Conservation (phyloP, 2,329 filamentous ascomycete species). For the Aciculosporium take region DNA sequence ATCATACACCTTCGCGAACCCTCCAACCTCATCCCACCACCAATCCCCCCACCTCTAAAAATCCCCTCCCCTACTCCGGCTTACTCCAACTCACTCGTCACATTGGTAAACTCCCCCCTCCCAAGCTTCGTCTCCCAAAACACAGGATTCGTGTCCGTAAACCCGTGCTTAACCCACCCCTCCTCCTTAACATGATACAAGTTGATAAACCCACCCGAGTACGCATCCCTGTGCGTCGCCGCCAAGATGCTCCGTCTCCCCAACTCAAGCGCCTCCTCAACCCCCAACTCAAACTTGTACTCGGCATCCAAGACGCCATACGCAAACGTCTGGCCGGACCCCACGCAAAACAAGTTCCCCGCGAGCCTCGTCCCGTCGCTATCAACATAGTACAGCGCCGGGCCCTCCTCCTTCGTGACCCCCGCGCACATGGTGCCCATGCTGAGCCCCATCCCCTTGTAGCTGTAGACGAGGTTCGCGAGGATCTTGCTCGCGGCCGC, state of each 20-base stretch:
- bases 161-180: conserved; percentile 97
- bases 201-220: conserved; percentile 97
- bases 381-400: conserved; percentile 98
- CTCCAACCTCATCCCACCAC: no score
- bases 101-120: conserved; percentile 96
- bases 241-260: conserved; percentile 87
- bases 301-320: conserved; percentile 96
- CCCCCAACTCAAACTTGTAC: conserved; percentile 78
- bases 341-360: conserved; percentile 96
- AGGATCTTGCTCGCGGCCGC: conserved; percentile 97
- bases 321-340: conserved; percentile 94
- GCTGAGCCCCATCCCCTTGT: conserved; percentile 96
- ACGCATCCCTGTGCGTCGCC: conserved; percentile 94
- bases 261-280: conserved; percentile 80
- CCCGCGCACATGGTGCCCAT: conserved; percentile 99
- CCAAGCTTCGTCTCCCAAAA: conserved; percentile 99
- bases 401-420: conserved; percentile 87
- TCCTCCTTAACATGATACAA: conserved; percentile 98
- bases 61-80: conserved; percentile 3
- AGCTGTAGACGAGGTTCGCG: conserved; percentile 92
- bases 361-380: conserved; percentile 77
- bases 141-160: conserved; percentile 95
- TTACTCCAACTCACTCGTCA: conserved; percentile 56
- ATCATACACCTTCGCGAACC: no score
- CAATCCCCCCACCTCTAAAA: no score